phyloP scores from a whole-genome alignment of 1,284 basidiomycete species.

The Puccinia triticina region DNA sequence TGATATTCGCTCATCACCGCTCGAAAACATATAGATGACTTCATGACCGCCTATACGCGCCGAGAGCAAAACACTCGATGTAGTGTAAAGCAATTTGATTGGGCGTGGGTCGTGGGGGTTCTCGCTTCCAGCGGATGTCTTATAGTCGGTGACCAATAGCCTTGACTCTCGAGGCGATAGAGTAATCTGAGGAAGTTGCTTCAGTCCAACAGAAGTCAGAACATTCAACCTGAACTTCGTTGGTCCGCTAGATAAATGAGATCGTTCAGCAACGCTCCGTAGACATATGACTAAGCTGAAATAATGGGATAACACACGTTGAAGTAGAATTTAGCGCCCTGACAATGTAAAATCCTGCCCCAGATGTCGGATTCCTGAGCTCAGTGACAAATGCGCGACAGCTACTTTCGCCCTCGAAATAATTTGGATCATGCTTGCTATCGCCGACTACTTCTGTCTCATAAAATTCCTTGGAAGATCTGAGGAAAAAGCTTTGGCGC shows the following conservation, averaged over 20 bases:
- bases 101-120: slow-evolving; percentile 66
- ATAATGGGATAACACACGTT: slow-evolving; percentile 62
- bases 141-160: slow-evolving; percentile 70
- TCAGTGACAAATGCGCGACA: slow-evolving; percentile 67
- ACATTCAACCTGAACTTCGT: slow-evolving; percentile 67
- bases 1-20: not conserved
- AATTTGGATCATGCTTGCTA: slow-evolving; percentile 3
- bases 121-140: slow-evolving; percentile 64
- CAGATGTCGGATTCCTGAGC: slow-evolving; percentile 70
- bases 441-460: slow-evolving; percentile 72
- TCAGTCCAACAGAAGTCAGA: slow-evolving; percentile 64
- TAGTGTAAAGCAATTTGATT: slow-evolving; percentile 54
- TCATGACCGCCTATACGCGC: slow-evolving; percentile 70
- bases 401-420: slow-evolving; percentile 62
- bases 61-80: slow-evolving; percentile 71
- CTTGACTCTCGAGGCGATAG: slow-evolving; percentile 72
- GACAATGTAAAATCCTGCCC: slow-evolving; percentile 70
- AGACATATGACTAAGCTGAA: not conserved
- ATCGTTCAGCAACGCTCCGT: slow-evolving; percentile 54
- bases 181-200: slow-evolving; percentile 69
- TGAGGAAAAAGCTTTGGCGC: slow-evolving; percentile 72
- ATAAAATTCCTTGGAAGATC: slow-evolving; percentile 73
- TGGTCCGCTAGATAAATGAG: slow-evolving; percentile 51
- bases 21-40: slow-evolving; percentile 68
- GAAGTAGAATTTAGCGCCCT: slow-evolving; percentile 64